Evolutionary conservation across 805 yeast species (phyloP), one percentile per base, ranked within the genome.

Genomic region (Zygoascus biomembranicola): DNA sequence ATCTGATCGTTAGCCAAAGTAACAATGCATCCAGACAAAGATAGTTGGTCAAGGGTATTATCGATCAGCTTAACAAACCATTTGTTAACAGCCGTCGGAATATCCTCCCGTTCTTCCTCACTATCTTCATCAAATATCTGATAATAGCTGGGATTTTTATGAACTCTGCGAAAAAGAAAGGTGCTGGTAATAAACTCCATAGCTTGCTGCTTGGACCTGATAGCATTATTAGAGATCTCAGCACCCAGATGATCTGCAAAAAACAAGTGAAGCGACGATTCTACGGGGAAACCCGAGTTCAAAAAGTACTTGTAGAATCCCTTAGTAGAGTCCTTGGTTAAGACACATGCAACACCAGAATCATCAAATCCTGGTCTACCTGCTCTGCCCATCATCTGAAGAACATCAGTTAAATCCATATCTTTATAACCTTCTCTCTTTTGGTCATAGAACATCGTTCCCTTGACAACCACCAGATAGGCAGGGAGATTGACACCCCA

Each of bases 401-500:
- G 68, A 50, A 86, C 85, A 68, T 85, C 94, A 0, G 92, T 86
- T 61, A 85, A 74, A 63, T 85, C 92, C 92, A 85, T 86, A 62
- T 85, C 92, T 59, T 79, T 75, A 65, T 85, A 86, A 1, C 77
- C 87, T 64, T 84, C 87, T 55, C 76, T 71, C 52, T 71, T 76
- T 20, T 76, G 76, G 19, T 74, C 76, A 78, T 84, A 85, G 50
- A 78, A 74, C 59, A 77, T 81, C 0, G 94, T 85, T 31, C 92
- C 92, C 66, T 85, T 85, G 59, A 85, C 83, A 45, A 85, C 79
- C 14, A 85, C 94, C 59, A 85, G 71, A 68, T 85, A 85, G 0
- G 94, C 92, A 1, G 92, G 92, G 58, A 86, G 73, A 61, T 85
- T 86, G 47, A 86, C 92, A 68, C 92, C 92, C 92, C 92, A 86